Percentiles rank a stretch among this genome's conserved stretches.
These are phyloP conservation scores for Euphrasia confusa DNA, from an alignment of 257 asterid genomes.

Conservation along the genomic window DNA sequence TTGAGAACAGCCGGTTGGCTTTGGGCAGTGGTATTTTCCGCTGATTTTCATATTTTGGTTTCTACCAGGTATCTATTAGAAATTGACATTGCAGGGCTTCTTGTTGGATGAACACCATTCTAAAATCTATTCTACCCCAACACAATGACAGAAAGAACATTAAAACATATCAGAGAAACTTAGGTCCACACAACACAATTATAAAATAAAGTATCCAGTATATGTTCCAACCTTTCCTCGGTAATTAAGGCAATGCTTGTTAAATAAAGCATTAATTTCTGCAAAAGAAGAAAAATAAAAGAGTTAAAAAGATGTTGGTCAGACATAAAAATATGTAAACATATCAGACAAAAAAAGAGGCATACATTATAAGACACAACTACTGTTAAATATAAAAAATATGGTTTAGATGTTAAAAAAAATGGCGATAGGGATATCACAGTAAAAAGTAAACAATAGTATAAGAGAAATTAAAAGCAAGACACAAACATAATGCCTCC, in stretches of 20 bases:
- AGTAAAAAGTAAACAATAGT: background rate
- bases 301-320: constrained; percentile 17
- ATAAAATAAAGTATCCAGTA: constrained; percentile 17
- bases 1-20: too few relatives aligned
- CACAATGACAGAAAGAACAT: constrained; percentile 4
- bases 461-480: background rate
- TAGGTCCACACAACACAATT: background rate
- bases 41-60: too few relatives aligned
- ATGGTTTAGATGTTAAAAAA: background rate
- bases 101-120: background rate
- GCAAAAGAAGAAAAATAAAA: constrained; percentile 30
- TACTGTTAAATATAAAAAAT: constrained; percentile 5
- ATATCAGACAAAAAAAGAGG: constrained; percentile 11
- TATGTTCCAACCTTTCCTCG: constrained; percentile 75
- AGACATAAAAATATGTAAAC: constrained; percentile 3
- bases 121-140: constrained; percentile 10
- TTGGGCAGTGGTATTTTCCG: too few relatives aligned
- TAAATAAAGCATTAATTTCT: constrained; percentile 77
- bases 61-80: background rate
- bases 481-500: constrained; percentile 1
- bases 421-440: background rate
- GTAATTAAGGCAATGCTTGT: constrained; percentile 74
- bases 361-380: background rate
- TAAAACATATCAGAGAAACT: constrained; percentile 9
- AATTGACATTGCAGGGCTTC: background rate